Evolutionary conservation across 441 rosid genomes (phyloP).

Genomic region (Syzygium syzygioides): DNA sequence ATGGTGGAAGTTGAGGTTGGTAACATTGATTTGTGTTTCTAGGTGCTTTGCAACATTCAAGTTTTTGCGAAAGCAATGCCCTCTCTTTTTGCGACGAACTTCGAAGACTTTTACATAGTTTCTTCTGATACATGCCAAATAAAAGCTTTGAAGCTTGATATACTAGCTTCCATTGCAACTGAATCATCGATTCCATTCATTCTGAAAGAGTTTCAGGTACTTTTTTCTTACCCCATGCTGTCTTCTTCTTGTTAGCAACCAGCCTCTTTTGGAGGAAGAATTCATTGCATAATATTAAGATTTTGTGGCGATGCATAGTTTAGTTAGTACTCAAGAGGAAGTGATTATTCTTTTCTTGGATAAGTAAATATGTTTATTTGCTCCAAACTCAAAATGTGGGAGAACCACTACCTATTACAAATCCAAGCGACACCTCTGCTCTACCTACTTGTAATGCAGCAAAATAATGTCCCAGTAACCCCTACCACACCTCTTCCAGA

Average conservation of each 20-base stretch:
- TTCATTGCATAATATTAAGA: neutral
- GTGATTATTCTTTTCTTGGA: neutral
- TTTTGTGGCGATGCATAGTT: neutral
- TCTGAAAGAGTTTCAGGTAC: conserved; percentile 91
- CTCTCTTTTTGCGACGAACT: conserved; percentile 68
- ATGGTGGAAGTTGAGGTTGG: conserved; percentile 5
- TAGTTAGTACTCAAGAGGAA: neutral
- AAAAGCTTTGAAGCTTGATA: conserved; percentile 86
- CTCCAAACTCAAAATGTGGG: neutral
- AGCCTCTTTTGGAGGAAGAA: neutral
- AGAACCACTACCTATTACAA: neutral
- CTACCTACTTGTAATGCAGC: neutral
- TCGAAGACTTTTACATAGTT: conserved; percentile 65
- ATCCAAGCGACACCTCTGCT: neutral
- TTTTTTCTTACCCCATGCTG: neutral
- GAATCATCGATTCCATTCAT: conserved; percentile 61
- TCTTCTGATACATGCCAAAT: conserved; percentile 80
- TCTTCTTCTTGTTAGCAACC: neutral
- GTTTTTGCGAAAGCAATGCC: conserved; percentile 85
- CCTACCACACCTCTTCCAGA: neutral
- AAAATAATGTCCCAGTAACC: neutral
- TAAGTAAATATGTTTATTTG: neutral
- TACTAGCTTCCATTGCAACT: conserved; percentile 73
- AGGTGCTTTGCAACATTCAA: conserved; percentile 90
- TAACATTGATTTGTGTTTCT: conserved; percentile 22